phyloP scores from a whole-genome alignment of 1,284 basidiomycete species.

The Meira nashicola region DNA sequence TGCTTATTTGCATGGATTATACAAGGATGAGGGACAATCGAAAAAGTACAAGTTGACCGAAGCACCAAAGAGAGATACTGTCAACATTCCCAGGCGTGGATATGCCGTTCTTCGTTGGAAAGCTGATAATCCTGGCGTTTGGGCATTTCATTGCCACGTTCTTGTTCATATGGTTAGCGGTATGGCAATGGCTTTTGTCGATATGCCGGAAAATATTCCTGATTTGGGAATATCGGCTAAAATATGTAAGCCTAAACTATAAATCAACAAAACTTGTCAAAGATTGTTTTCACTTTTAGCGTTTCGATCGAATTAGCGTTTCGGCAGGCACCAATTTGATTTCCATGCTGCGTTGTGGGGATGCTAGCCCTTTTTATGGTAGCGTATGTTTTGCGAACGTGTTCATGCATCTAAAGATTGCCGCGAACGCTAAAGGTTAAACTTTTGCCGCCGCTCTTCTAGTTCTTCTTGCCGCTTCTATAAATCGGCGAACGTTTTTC shows the following conservation, averaged over 20 bases:
- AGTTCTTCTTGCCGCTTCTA: too few relatives aligned
- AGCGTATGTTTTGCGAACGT: too few relatives aligned
- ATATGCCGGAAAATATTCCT: constrained; percentile 10
- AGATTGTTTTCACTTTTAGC: not conserved
- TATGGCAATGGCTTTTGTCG: constrained; percentile 27
- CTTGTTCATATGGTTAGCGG: constrained; percentile 24
- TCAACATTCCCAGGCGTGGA: constrained; percentile 30
- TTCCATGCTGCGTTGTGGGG: too few relatives aligned
- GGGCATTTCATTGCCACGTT: constrained; percentile 36
- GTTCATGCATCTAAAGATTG: too few relatives aligned
- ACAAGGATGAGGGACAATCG: constrained; percentile 7
- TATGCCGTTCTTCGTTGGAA: constrained; percentile 35
- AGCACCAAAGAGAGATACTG: constrained; percentile 37
- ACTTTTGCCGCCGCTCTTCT: too few relatives aligned
- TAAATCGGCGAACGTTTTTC: too few relatives aligned
- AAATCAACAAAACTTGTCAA: not conserved
- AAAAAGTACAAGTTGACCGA: constrained; percentile 13
- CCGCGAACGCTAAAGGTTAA: too few relatives aligned
- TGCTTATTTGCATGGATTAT: not conserved
- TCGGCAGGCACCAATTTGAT: too few relatives aligned
- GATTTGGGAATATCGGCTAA: not conserved
- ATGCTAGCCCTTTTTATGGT: too few relatives aligned
- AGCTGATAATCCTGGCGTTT: constrained; percentile 40
- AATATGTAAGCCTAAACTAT: too few relatives aligned
- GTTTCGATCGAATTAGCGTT: too few relatives aligned